A percentile compares a stretch with the other conserved stretches of the same genome.
These are phyloP conservation scores for Macroventuria anomochaeta DNA, from an alignment of 2,329 filamentous ascomycete genomes.

Conservation along the genomic window DNA sequence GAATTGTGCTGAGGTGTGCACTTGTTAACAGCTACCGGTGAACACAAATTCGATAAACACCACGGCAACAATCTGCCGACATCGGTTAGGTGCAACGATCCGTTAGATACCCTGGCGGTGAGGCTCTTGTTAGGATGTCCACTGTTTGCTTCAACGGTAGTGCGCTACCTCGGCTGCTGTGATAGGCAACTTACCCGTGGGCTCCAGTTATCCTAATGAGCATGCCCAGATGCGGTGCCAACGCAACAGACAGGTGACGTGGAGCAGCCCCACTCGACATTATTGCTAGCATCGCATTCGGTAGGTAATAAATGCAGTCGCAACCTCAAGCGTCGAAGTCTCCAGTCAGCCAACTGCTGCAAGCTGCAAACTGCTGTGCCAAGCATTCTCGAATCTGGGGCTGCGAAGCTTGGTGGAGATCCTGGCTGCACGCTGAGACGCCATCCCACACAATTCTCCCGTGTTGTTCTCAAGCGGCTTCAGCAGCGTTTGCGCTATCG, in stretches of 20 bases:
- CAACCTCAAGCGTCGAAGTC: conserved; percentile 4
- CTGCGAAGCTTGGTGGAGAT: conserved; percentile 18
- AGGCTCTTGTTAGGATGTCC: conserved; percentile 18
- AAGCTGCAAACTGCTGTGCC: conserved; percentile 9
- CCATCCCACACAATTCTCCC: conserved; percentile 17
- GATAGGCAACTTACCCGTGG: conserved; percentile 18
- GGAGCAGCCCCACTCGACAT: conserved; percentile 12
- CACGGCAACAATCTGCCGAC: conserved; percentile 15
- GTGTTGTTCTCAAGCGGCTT: conserved; percentile 8
- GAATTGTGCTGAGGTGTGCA: conserved; percentile 14
- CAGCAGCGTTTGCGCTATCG: conserved; percentile 20
- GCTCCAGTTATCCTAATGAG: conserved; percentile 9
- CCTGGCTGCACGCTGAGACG: conserved; percentile 8
- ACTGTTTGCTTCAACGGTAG: conserved; percentile 18
- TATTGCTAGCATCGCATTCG: conserved; percentile 14
- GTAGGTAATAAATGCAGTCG: conserved; percentile 17
- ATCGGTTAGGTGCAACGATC: conserved; percentile 1
- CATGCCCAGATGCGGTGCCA: conserved; percentile 10
- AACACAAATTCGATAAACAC: conserved; percentile 11
- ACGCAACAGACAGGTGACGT: conserved; percentile 11
- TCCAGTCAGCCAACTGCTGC: conserved; percentile 15
- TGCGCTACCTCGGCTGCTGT: conserved; percentile 13
- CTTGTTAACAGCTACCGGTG: conserved; percentile 11
- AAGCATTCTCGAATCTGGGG: conserved; percentile 15
- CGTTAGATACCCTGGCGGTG: conserved; percentile 9